Evolutionary conservation across 495 filamentous ascomycete species (phyloP).

Genomic region (Tuber indicum): DNA sequence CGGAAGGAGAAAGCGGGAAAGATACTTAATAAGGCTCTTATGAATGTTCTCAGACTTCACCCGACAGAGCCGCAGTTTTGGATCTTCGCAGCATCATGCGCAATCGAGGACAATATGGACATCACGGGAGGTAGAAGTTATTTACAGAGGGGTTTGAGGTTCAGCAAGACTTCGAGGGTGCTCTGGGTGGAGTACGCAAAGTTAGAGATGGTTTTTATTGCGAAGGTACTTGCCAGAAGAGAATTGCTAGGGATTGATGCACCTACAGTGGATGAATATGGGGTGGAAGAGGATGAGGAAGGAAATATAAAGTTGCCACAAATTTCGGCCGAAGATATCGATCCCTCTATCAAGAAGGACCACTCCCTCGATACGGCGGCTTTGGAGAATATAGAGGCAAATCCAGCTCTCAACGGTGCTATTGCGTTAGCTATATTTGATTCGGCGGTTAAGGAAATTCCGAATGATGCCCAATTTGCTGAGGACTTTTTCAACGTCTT

Average conservation of each 20-base stretch:
- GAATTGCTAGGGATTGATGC: slow-evolving; percentile 63
- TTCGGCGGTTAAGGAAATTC: slow-evolving; percentile 70
- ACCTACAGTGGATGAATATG: slow-evolving; percentile 44
- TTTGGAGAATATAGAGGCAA: slow-evolving; percentile 60
- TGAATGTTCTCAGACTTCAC: slow-evolving; percentile 70
- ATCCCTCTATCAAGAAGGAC: slow-evolving; percentile 53
- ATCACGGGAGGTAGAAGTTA: slow-evolving; percentile 79
- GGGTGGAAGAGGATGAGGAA: slow-evolving; percentile 46
- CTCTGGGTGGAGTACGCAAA: slow-evolving; percentile 88
- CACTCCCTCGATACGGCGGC: slow-evolving; percentile 48
- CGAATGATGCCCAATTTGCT: slow-evolving; percentile 56
- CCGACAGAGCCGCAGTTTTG: slow-evolving; percentile 78
- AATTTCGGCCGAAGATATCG: slow-evolving; percentile 61
- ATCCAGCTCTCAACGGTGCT: slow-evolving; percentile 78
- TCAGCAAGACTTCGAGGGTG: slow-evolving; percentile 63
- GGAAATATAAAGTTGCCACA: slow-evolving; percentile 58
- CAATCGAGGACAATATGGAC: slow-evolving; percentile 69
- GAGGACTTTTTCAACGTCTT: slow-evolving; percentile 76
- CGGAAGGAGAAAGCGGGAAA: slow-evolving; percentile 68
- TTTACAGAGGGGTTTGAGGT: slow-evolving; percentile 79
- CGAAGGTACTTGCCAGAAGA: slow-evolving; percentile 65
- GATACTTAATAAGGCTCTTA: slow-evolving; percentile 70
- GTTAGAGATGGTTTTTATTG: slow-evolving; percentile 86
- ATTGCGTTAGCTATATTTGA: slow-evolving; percentile 92
- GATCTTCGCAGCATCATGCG: slow-evolving; percentile 73